Evolutionary conservation across 371 early-diverging fungal genomes (phyloP).

Genomic region (Synchytrium microbalum): DNA sequence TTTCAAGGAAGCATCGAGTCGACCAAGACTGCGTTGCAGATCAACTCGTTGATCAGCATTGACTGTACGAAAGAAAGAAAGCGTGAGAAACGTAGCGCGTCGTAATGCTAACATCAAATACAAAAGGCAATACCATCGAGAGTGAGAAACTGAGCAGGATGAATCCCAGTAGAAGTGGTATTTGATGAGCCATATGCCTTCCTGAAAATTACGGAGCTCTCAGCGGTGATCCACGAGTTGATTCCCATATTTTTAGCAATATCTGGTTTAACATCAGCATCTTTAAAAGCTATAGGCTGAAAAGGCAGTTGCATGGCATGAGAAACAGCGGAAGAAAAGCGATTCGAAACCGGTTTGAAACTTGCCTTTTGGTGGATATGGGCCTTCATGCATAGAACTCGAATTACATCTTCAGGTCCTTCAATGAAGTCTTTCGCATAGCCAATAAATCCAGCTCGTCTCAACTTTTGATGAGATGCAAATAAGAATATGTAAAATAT

Average conservation of each 20-base stretch:
- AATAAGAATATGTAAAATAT: no score
- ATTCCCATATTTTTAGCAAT: not conserved
- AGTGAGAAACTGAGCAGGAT: not conserved
- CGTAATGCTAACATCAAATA: not conserved
- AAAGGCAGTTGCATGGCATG: constrained; percentile 33
- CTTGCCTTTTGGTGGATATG: constrained; percentile 53
- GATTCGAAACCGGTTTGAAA: not conserved
- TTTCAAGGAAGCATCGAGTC: not conserved
- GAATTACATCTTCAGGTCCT: constrained; percentile 58
- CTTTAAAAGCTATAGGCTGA: not conserved
- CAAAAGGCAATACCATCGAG: not conserved
- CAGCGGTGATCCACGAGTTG: not conserved
- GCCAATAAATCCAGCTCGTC: constrained; percentile 59
- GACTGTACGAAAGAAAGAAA: no score
- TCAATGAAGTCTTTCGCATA: constrained; percentile 67
- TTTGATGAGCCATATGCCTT: not conserved
- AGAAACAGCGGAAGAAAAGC: constrained; percentile 1
- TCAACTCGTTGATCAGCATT: not conserved
- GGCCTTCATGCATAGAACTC: constrained; percentile 52
- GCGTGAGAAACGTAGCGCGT: no score
- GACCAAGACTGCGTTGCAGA: not conserved
- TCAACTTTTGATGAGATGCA: constrained; percentile 34
- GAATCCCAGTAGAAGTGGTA: not conserved
- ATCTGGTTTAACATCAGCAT: not conserved
- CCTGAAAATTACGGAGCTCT: not conserved